phyloP scores from a whole-genome alignment of 768 basidiomycete genomes.

The Termitomyces titanicus region DNA sequence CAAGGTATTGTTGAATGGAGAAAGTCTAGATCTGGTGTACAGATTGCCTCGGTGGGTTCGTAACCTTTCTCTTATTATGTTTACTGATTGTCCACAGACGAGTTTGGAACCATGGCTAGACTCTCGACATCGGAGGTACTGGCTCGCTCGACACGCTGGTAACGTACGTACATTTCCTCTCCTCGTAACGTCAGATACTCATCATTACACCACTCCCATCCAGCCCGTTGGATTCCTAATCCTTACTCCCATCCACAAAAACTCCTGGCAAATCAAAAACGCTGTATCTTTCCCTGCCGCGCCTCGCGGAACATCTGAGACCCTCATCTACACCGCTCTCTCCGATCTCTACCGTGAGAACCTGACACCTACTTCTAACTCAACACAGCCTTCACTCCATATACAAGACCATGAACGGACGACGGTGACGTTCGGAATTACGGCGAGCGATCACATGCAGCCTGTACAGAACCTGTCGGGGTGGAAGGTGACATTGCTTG shows the following conservation, averaged over 20 bases:
- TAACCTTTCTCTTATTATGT: background rate
- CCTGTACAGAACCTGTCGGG: background rate
- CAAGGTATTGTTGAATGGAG: conserved; percentile 57
- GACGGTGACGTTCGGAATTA: background rate
- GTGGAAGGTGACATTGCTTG: background rate
- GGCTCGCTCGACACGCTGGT: background rate
- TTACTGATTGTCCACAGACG: background rate
- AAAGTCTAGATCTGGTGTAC: conserved; percentile 46
- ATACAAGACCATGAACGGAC: background rate
- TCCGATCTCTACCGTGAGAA: background rate
- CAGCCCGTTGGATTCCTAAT: background rate
- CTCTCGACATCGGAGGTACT: background rate
- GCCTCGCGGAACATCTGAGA: background rate
- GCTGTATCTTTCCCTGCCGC: background rate
- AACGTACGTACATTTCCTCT: background rate
- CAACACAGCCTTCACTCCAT: background rate
- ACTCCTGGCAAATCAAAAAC: background rate
- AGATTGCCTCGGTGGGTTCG: conserved; percentile 44
- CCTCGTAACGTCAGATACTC: background rate
- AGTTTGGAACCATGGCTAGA: background rate
- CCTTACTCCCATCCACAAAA: background rate
- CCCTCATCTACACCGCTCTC: background rate
- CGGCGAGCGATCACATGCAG: background rate
- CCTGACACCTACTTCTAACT: background rate
- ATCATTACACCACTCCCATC: background rate